Conservation (phyloP, 2,329 filamentous ascomycete species). For the Plectosphaerella plurivora region DNA sequence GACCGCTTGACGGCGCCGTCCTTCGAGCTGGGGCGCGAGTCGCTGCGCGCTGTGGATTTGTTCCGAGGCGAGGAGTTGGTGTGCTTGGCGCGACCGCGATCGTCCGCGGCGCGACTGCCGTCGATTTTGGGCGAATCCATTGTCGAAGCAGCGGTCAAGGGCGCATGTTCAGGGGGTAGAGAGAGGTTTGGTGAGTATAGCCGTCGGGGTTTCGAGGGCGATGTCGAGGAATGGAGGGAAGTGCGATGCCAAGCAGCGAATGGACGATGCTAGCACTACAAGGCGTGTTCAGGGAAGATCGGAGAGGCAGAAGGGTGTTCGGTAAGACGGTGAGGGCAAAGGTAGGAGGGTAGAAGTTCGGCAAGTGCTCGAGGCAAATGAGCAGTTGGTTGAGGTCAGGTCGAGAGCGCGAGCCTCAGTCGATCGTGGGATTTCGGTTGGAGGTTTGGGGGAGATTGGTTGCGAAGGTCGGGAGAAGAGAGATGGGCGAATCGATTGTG, state of each 20-base stretch:
- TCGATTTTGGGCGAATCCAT: neutral
- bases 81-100: neutral
- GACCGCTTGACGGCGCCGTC: neutral
- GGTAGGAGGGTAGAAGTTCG: too few relatives aligned
- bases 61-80: neutral
- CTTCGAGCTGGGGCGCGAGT: neutral
- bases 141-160: neutral
- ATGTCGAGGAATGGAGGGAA: neutral
- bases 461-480: conserved; percentile 3
- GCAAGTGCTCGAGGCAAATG: neutral
- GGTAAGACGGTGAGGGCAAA: too few relatives aligned
- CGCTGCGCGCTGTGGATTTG: neutral
- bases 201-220: neutral
- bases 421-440: neutral
- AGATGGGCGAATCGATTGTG: too few relatives aligned
- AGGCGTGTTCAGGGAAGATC: too few relatives aligned
- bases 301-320: too few relatives aligned
- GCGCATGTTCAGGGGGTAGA: neutral
- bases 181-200: too few relatives aligned
- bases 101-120: neutral
- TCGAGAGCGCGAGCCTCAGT: conserved; percentile 1
- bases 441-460: too few relatives aligned
- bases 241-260: conserved; percentile 2
- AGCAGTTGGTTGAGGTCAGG: conserved; percentile 5
- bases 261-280: too few relatives aligned